Conservation (phyloP, 257 asterid species). For the Apocynum venetum region DNA sequence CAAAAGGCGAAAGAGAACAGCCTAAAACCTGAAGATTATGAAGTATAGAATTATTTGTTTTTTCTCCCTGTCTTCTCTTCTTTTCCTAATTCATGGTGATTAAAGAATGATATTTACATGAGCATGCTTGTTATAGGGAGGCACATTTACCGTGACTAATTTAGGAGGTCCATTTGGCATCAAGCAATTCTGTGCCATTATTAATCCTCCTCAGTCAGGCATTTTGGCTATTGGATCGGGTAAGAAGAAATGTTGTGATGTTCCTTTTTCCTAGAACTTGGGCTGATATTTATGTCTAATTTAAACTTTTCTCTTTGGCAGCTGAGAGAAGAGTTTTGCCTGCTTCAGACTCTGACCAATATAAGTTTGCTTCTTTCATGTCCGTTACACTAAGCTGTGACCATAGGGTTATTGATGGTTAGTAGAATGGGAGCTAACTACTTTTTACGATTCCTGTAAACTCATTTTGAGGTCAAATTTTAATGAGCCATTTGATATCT, state of each 20-base stretch:
- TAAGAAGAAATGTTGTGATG: constrained; percentile 25
- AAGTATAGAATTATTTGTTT: constrained; percentile 35
- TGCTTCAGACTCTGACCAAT: constrained; percentile 67
- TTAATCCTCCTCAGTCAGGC: constrained; percentile 95
- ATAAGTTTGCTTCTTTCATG: constrained; percentile 54
- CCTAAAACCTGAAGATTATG: constrained; percentile 90
- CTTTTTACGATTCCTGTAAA: too few species aligned
- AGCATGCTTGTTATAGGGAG: constrained; percentile 55
- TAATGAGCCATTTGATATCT: not conserved
- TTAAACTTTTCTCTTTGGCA: constrained; percentile 30
- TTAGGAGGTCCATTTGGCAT: constrained; percentile 97
- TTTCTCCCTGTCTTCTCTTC: too few species aligned
- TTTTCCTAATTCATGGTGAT: not conserved
- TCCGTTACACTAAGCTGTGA: constrained; percentile 92
- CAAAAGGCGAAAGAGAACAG: constrained; percentile 83
- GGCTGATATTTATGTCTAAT: constrained; percentile 2
- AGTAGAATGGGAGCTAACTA: constrained; percentile 9
- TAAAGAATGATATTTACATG: constrained; percentile 8
- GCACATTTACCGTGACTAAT: constrained; percentile 88
- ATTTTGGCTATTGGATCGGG: constrained; percentile 96
- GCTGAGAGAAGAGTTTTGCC: constrained; percentile 92
- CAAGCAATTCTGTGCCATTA: constrained; percentile 95
- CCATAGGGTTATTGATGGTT: constrained; percentile 97
- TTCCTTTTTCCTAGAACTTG: constrained; percentile 1
- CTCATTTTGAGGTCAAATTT: not conserved